Conservation (phyloP, 2,329 filamentous ascomycete species). For the Penicillium fuscoglaucum region DNA sequence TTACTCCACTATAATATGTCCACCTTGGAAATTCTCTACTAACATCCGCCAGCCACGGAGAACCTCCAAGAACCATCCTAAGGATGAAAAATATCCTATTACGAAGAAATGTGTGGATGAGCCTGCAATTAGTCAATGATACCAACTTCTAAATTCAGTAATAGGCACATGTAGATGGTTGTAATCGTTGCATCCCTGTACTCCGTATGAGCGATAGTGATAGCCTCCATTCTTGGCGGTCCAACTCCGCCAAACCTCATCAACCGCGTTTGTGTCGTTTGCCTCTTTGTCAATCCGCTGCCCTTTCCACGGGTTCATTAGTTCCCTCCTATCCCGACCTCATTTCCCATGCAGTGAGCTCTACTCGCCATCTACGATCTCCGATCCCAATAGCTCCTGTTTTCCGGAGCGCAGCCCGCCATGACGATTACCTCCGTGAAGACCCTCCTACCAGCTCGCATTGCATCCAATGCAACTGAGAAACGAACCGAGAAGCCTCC, state of each 20-base stretch:
- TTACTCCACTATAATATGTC: neutral
- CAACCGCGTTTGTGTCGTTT: slow-evolving; percentile 11
- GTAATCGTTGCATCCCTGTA: neutral
- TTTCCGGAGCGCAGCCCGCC: slow-evolving; percentile 27
- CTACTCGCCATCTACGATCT: slow-evolving; percentile 11
- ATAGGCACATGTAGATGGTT: neutral
- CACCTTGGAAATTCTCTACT: neutral
- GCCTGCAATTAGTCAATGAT: slow-evolving; percentile 9
- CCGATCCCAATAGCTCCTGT: slow-evolving; percentile 20
- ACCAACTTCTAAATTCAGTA: neutral
- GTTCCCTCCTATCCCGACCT: neutral
- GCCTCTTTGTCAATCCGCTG: neutral
- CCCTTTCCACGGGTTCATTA: neutral
- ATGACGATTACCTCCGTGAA: slow-evolving; percentile 49
- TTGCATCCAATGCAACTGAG: slow-evolving; percentile 44
- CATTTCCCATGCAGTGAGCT: slow-evolving; percentile 18
- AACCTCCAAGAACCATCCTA: slow-evolving; percentile 75
- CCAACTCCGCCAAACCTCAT: slow-evolving; percentile 13
- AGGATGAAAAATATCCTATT: slow-evolving; percentile 25
- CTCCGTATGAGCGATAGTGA: slow-evolving; percentile 3
- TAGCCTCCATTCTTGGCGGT: slow-evolving; percentile 17
- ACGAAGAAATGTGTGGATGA: slow-evolving; percentile 15
- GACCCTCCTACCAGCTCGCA: slow-evolving; percentile 39
- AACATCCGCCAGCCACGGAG: slow-evolving; percentile 67
- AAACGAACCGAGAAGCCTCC: slow-evolving; percentile 55